Evolutionary conservation across 805 yeast species (phyloP).

Genomic region (Starmerella potacharoeniae): DNA sequence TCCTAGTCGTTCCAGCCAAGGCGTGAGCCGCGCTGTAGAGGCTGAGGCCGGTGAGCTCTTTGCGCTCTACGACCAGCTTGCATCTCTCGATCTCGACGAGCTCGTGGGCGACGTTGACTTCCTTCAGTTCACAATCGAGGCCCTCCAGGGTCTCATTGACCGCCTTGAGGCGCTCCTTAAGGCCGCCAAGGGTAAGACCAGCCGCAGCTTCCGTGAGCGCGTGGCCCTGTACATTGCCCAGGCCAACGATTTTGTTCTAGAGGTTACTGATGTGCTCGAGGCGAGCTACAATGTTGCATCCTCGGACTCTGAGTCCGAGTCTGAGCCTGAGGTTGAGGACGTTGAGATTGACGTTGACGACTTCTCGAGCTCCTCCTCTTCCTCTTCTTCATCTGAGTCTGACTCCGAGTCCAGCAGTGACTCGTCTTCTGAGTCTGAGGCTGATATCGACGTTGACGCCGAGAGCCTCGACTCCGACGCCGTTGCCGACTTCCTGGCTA

Average conservation of each 20-base stretch:
- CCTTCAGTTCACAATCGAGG: slow-evolving; percentile 18
- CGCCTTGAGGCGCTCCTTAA: slow-evolving; percentile 22
- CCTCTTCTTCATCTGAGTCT: slow-evolving; percentile 4
- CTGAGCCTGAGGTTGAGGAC: slow-evolving; percentile 11
- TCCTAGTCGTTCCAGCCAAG: not conserved
- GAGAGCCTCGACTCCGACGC: slow-evolving; percentile 22
- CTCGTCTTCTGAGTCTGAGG: slow-evolving; percentile 5
- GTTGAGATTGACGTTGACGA: slow-evolving; percentile 6
- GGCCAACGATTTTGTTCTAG: slow-evolving; percentile 19
- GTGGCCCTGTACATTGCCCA: slow-evolving; percentile 24
- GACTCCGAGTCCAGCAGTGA: slow-evolving; percentile 3
- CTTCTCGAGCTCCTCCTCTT: slow-evolving; percentile 6
- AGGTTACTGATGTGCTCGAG: slow-evolving; percentile 23
- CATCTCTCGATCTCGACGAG: slow-evolving; percentile 23
- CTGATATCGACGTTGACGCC: slow-evolving; percentile 17
- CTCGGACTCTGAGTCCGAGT: slow-evolving; percentile 12
- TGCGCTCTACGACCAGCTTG: slow-evolving; percentile 22
- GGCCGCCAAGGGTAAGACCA: slow-evolving; percentile 20
- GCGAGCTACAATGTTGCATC: slow-evolving; percentile 17
- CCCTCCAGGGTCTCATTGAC: slow-evolving; percentile 22
- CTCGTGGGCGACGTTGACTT: slow-evolving; percentile 23
- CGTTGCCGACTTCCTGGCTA: slow-evolving; percentile 19
- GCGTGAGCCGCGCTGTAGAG: slow-evolving; percentile 16
- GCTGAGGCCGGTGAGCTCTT: slow-evolving; percentile 24
- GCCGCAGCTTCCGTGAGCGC: slow-evolving; percentile 24